Evolutionary conservation across 768 basidiomycete genomes (phyloP).

Genomic region (Lactarius evosmus): DNA sequence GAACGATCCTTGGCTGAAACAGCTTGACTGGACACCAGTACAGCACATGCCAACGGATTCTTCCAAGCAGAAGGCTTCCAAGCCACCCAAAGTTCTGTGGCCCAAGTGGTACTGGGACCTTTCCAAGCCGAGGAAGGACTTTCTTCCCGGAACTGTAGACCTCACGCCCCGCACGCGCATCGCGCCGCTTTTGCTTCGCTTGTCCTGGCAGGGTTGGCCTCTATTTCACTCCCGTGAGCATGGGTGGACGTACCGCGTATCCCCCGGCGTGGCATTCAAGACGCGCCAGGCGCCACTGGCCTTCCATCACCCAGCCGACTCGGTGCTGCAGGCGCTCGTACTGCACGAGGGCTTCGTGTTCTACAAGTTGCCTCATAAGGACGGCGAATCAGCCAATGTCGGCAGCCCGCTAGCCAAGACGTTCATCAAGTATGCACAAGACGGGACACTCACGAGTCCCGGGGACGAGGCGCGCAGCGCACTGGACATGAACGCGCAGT

Average conservation of each 20-base stretch:
- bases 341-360: conserved; percentile 57
- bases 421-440: conserved; percentile 85
- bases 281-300: conserved; percentile 46
- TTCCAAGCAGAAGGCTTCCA: conserved; percentile 25
- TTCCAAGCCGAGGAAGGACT: conserved; percentile 64
- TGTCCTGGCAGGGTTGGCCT: conserved; percentile 87
- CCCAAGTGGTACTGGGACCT: conserved; percentile 98
- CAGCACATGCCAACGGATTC: conserved; percentile 4
- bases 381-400: conserved; percentile 93
- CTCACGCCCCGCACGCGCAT: conserved; percentile 80
- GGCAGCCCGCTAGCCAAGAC: conserved; percentile 86
- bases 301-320: conserved; percentile 66
- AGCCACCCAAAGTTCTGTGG: conserved; percentile 58
- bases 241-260: conserved; percentile 89
- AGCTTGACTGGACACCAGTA: conserved; percentile 64
- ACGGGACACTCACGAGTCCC: conserved; percentile 82
- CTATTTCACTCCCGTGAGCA: conserved; percentile 82
- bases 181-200: conserved; percentile 77
- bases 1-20: conserved; percentile 55
- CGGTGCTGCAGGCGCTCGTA: conserved; percentile 48
- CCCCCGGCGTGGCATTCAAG: conserved; percentile 40
- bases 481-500: conserved; percentile 87
- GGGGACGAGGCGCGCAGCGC: conserved; percentile 79
- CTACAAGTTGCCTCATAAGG: conserved; percentile 95
- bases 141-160: conserved; percentile 71